A percentile compares a stretch with the other conserved stretches of the same genome.
Conservation (phyloP, 768 basidiomycete species). For the Solioccasus polychromus region DNA sequence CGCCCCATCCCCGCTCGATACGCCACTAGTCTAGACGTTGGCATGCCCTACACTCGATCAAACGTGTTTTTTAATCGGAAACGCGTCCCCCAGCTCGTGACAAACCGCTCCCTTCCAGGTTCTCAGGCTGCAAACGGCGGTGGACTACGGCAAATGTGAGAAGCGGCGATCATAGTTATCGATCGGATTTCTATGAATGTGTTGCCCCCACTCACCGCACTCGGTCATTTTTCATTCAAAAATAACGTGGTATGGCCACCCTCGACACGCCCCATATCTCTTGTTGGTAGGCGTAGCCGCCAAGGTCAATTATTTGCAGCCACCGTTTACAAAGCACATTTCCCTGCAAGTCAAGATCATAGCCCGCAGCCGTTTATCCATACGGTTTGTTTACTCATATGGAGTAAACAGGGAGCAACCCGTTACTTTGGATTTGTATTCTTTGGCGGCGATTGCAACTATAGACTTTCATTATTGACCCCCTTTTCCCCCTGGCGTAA, state of each 20-base stretch:
- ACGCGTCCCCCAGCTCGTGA: too few relatives aligned
- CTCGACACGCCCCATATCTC: conserved; percentile 10
- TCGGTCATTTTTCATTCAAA: conserved; percentile 27
- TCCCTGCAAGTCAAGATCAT: conserved; percentile 7
- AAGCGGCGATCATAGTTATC: conserved; percentile 25
- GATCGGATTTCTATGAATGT: conserved; percentile 16
- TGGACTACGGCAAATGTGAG: conserved; percentile 7
- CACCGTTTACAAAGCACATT: conserved; percentile 8
- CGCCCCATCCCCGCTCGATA: too few relatives aligned
- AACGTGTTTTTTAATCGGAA: too few relatives aligned
- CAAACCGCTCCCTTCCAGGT: too few relatives aligned
- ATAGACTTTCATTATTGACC: not conserved
- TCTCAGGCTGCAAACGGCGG: not conserved
- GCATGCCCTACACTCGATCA: too few relatives aligned
- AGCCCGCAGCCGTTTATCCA: not conserved
- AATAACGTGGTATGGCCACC: conserved; percentile 11
- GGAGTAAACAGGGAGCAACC: conserved; percentile 8
- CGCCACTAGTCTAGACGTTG: too few relatives aligned
- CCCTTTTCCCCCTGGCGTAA: conserved; percentile 7
- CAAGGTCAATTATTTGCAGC: conserved; percentile 3
- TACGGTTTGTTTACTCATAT: not conserved
- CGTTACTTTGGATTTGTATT: not conserved
- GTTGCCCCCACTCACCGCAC: conserved; percentile 10
- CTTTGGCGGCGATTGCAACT: not conserved
- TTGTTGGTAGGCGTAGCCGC: conserved; percentile 11